These are phyloP conservation scores for Tanacetum coccineum DNA, from an alignment of 129 eudicot genomes.

Conservation along the genomic window DNA sequence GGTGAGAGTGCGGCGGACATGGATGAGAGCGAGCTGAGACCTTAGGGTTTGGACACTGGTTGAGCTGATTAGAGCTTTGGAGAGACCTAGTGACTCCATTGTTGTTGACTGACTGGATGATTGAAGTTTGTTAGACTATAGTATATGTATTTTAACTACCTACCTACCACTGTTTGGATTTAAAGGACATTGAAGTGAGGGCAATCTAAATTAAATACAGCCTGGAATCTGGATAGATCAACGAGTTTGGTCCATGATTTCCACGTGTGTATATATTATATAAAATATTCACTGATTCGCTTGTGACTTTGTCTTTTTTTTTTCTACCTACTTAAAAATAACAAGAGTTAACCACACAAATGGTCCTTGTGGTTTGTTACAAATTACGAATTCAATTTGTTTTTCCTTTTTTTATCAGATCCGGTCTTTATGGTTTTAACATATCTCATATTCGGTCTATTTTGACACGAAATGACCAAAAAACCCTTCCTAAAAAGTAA, in stretches of 20 bases:
- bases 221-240: too few species aligned
- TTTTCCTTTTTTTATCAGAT: too few species aligned
- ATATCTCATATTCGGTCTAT: too few species aligned
- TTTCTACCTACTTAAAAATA: too few species aligned
- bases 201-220: not conserved
- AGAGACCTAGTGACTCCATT: slow-evolving; percentile 62
- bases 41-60: slow-evolving; percentile 31
- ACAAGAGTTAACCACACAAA: too few species aligned
- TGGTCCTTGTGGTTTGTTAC: too few species aligned
- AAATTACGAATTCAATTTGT: too few species aligned
- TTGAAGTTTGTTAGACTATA: slow-evolving; percentile 1
- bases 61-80: slow-evolving; percentile 44
- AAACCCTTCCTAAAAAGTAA: too few species aligned
- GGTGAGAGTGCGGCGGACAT: slow-evolving; percentile 28
- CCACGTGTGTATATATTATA: not conserved
- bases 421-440: too few species aligned
- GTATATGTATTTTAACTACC: not conserved
- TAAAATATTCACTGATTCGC: too few species aligned
- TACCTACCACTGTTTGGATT: not conserved
- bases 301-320: too few species aligned
- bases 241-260: not conserved
- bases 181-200: slow-evolving; percentile 2
- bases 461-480: too few species aligned
- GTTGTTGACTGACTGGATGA: not conserved
- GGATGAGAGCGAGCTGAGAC: slow-evolving; percentile 30